Evolutionary conservation across 2,329 filamentous ascomycete species (phyloP), one percentile per base, ranked within the genome.

Genomic region (Chaetomiaceae sp.): DNA sequence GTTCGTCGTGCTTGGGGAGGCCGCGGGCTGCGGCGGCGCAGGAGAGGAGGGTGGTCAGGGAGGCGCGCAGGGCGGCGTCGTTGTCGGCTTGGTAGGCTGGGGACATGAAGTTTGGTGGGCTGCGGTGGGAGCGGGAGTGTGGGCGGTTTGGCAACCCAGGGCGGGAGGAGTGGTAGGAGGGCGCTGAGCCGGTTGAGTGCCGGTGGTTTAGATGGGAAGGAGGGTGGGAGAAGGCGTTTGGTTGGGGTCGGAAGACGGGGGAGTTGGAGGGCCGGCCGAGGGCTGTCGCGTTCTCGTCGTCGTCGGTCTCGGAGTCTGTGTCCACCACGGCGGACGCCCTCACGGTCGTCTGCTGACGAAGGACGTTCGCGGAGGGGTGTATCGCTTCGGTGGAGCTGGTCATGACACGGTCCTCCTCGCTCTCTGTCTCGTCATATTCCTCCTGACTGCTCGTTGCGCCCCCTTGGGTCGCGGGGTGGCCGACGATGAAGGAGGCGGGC

Each of bases 391-490:
- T 77, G 14, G 82, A 85, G 61, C 80, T 83, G 2, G 78, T 77
- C 65, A 85, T 68, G 11, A 81, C 62, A 14, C 79, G 81, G 63
- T 96, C 91, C 38, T 91, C 90, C 58, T 96, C 91, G 70, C 82
- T 95, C 69, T 95, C 91, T 58, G 88, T 95, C 74, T 96, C 91
- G 31, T 95, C 90, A 64, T 95, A 95, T 72, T 96, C 91, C 63
- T 96, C 91, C 68, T 96, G 90, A 65, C 91, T 95, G 70, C 90
- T 95, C 29, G 77, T 74, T 15, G 58, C 48, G 43, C 72, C 74
- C 49, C 70, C 65, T 20, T 72, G 73, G 34, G 72, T 65, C 27
- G 71, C 68, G 22, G 72, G 71, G 40, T 72, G 71, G 53, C 64
- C 65, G 38, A 69, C 61, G 22, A 74, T 71, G 50, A 71, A 72